A percentile compares a stretch with the other conserved stretches of the same genome.
These are phyloP conservation scores for Dendrobium officinale DNA, from an alignment of 106 monocot genomes.

Conservation along the genomic window DNA sequence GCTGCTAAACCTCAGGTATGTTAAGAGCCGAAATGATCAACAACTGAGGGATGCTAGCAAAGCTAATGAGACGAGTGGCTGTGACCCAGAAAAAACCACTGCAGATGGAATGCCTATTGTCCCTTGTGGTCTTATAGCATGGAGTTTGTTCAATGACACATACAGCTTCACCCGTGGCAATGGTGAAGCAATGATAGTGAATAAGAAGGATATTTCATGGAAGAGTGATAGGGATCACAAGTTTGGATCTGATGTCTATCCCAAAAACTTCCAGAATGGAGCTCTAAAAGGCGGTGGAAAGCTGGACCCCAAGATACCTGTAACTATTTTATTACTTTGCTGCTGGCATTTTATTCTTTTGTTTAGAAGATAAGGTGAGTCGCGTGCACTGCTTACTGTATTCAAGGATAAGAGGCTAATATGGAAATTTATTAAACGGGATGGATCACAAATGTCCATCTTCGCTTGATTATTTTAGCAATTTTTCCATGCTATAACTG, in stretches of 20 bases:
- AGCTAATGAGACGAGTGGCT: conserved; percentile 47
- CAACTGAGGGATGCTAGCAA: conserved; percentile 43
- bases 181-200: conserved; percentile 31
- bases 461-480: neutral
- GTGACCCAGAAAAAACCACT: conserved; percentile 69
- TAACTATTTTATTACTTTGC: conserved; percentile 20
- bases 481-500: neutral
- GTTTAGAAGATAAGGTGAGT: neutral
- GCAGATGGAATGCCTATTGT: conserved; percentile 52
- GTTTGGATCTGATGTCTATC: conserved; percentile 82
- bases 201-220: conserved; percentile 84
- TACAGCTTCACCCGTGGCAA: conserved; percentile 40
- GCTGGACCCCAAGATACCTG: conserved; percentile 50
- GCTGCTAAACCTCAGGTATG: conserved; percentile 51
- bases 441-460: no score
- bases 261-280: conserved; percentile 82
- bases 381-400: no score
- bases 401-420: no score
- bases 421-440: no score
- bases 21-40: conserved; percentile 89
- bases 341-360: neutral
- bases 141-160: conserved; percentile 98
- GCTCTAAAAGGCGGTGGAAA: conserved; percentile 58
- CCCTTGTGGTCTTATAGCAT: conserved; percentile 95
- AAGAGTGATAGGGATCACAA: conserved; percentile 94